Base-by-base conservation (phyloP, 106 monocot species). In the Dactylorhiza incarnata region DNA sequence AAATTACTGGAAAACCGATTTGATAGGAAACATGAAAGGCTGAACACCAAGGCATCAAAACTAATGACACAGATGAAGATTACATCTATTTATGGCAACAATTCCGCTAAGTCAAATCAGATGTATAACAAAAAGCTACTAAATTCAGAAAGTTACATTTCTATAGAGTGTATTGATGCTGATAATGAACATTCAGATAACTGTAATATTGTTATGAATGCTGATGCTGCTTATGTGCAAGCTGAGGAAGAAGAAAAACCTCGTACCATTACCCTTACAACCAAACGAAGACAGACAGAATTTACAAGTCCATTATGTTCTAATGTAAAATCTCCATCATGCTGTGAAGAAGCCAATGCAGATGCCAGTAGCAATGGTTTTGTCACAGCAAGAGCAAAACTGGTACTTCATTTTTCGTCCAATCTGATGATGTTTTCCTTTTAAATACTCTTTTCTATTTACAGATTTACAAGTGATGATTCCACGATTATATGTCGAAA, bases 231-330 rank as follows among this genome's bases (percentile, higher is more conserved):
- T 73, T 71, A 50, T 48, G 25, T 59, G 65, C 73, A 81, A 52
- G 69, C 58, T 83, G 84, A 85, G 9, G 90, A 89, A 7, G 84
- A 84, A 77, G 88, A 93, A 63, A 87, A 75, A 68, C 44, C 77
- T 77, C 16, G 75, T 58, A 58, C 43, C 61, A 59, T 70, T 68
- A 44, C 46, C 69, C 46, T 71, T n/a, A 92, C 78, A 82, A 10
- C 85, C 45, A 99, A 90, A 77, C 81, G 91, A 3, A 80, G 88
- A 24, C 83, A 94, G 19, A 68, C 76, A 22, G 93, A 84, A 73
- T 94, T 92, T 82, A 99, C 84, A 55, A 99, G 99, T 75, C 99
- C 99, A 62, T 86, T 88, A 44, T 94, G 91, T 79, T 89, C 89
- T 77, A 77, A 49, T 75, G 74, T 72, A 47, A 88, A 83, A 73